Percentiles rank a stretch among this genome's conserved stretches.
These are phyloP conservation scores for Myrica gale DNA, from an alignment of 306 rosid species.

Conservation along the genomic window DNA sequence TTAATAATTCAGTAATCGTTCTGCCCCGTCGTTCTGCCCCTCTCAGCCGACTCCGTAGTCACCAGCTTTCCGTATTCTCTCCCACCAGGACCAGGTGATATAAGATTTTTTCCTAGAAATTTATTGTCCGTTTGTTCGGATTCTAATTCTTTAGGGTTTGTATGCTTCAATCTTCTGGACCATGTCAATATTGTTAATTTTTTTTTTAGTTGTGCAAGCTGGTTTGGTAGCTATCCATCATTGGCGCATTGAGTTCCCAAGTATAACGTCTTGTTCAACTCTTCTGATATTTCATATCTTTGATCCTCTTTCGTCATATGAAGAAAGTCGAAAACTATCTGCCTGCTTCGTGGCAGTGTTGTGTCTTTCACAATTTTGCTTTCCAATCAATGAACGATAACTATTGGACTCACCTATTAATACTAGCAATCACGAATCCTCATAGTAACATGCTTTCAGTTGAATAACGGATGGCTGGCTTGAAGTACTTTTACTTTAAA, in stretches of 20 bases:
- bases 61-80: constrained; percentile 23
- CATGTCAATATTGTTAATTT: not conserved
- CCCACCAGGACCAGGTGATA: not conserved
- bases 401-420: too few species aligned
- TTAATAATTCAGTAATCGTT: constrained; percentile 29
- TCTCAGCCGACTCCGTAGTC: constrained; percentile 14
- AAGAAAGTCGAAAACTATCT: too few species aligned
- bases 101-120: not conserved
- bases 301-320: too few species aligned
- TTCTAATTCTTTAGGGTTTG: not conserved
- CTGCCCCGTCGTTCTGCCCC: constrained; percentile 22
- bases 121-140: not conserved
- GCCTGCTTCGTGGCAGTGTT: too few species aligned
- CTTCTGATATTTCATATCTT: too few species aligned
- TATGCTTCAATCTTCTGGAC: not conserved
- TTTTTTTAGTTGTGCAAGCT: not conserved
- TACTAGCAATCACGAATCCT: too few species aligned
- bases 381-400: too few species aligned
- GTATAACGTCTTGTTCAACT: too few species aligned
- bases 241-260: not conserved
- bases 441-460: too few species aligned
- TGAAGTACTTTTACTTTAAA: too few species aligned
- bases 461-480: too few species aligned
- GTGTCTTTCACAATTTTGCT: too few species aligned
- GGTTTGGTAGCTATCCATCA: not conserved